phyloP scores from a whole-genome alignment of 2,329 filamentous ascomycete species.

The Fusarium tuaranense region DNA sequence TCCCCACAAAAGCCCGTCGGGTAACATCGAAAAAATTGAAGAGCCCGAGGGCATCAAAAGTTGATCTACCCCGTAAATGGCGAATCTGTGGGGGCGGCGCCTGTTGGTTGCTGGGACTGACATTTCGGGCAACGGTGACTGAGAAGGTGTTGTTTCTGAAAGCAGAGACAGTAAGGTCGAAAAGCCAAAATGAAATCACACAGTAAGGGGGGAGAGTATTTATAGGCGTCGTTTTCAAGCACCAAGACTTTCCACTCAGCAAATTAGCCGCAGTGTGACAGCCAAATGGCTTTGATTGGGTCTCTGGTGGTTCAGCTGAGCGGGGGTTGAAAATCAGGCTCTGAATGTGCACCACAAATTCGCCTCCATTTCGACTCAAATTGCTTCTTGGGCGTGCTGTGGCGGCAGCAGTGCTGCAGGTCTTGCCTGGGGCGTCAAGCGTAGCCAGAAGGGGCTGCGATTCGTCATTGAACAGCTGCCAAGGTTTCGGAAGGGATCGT shows the following conservation, averaged over 20 bases:
- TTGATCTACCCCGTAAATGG: too few species aligned
- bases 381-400: neutral
- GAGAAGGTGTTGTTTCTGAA: neutral
- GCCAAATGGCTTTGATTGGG: neutral
- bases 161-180: rapidly evolving
- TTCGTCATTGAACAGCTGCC: neutral
- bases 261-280: neutral
- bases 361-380: neutral
- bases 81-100: too few species aligned
- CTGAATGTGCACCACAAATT: neutral
- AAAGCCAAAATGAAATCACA: neutral
- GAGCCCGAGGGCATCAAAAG: neutral
- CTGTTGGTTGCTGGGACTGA: too few species aligned
- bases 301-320: neutral
- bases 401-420: too few species aligned
- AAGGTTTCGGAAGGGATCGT: too few species aligned
- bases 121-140: neutral
- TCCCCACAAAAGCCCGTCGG: neutral
- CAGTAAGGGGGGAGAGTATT: neutral
- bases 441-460: neutral
- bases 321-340: neutral
- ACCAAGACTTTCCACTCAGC: neutral
- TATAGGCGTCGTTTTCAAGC: neutral
- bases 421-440: neutral
- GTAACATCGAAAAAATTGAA: rapidly evolving